Conservation (phyloP, 2,329 filamentous ascomycete species). For the Rutstroemia sp. region DNA sequence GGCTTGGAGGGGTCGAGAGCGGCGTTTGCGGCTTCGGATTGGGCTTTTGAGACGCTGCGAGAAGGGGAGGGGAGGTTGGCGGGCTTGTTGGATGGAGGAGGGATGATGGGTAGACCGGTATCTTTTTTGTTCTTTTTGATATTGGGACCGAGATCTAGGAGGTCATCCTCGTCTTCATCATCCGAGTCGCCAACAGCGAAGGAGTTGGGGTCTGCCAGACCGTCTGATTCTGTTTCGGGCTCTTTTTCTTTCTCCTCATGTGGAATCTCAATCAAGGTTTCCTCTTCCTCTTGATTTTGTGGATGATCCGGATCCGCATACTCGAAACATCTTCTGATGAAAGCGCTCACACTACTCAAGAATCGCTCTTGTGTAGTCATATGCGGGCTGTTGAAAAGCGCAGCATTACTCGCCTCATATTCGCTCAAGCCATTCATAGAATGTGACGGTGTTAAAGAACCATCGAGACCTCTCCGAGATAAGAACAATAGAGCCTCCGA, state of each 20-base stretch:
- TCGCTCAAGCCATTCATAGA: slow-evolving; percentile 48
- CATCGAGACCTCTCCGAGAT: slow-evolving; percentile 79
- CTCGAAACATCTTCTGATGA: slow-evolving; percentile 94
- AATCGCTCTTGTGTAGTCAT: slow-evolving; percentile 77
- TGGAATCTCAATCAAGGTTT: not conserved
- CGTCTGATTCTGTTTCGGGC: slow-evolving; percentile 26
- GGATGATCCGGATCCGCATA: slow-evolving; percentile 91
- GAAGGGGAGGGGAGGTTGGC: not conserved
- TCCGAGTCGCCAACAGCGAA: slow-evolving; percentile 74
- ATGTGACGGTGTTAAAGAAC: slow-evolving; percentile 58
- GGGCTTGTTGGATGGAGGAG: slow-evolving; percentile 12
- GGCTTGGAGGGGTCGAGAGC: slow-evolving; percentile 90
- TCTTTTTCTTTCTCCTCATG: not conserved
- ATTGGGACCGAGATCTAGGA: slow-evolving; percentile 48
- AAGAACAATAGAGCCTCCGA: slow-evolving; percentile 91
- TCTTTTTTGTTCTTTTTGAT: slow-evolving; percentile 33
- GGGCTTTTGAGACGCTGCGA: slow-evolving; percentile 50
- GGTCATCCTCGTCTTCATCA: slow-evolving; percentile 53
- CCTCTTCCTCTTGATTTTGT: slow-evolving; percentile 34
- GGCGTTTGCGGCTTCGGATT: slow-evolving; percentile 73
- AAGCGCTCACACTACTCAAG: slow-evolving; percentile 85
- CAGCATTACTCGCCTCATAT: slow-evolving; percentile 31
- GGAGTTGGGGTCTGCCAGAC: slow-evolving; percentile 36
- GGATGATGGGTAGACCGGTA: slow-evolving; percentile 19
- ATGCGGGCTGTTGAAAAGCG: slow-evolving; percentile 32